Base-by-base conservation (phyloP, 192 early-diverging fungal species). In the Umbelopsis vinacea region DNA sequence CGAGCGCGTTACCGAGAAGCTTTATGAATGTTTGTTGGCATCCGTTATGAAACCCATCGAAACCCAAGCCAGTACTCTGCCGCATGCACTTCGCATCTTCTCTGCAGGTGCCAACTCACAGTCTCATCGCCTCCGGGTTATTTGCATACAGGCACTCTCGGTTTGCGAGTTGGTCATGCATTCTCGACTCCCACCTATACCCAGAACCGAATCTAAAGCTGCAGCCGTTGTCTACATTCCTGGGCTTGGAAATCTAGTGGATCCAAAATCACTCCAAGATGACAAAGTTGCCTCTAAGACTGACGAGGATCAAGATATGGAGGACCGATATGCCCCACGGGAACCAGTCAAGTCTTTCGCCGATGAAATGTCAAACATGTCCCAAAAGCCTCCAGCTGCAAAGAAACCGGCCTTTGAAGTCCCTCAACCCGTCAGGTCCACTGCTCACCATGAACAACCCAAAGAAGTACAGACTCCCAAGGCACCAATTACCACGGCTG, bases 101-200 rank as follows among this genome's bases (percentile, higher is more conserved):
- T 68, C 67, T 24, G 60, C 78, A 52, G 83, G 83, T 43, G 22
- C 75, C 47, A 82, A 82, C 70, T 70, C 66, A 15, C 71, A 73
- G 50, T 74, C 70, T 43, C 68, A 69, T 38, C 63, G 81, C 72
- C 48, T 84, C 12, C 77, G 70, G 53, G 55, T 48, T 43, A 67
- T 75, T 33, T 82, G 83, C 26, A 63, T 48, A 6, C 73, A 82
- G 37, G 83, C 81, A 2, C 73, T 88, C 66, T 76, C 79, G 0
- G 77, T 85, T 43, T 89, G 87, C 73, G 87, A 89, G 66, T 50
- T 89, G 37, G 81, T 89, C 21, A 76, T 78, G 63, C 87, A 89
- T 63, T 71, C 72, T 63, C 77, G 85, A 17, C 48, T 89, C 67
- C 87, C 87, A 68, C 85, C 87, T 35, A 77, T 86, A 70, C 75